A percentile compares a stretch with the other conserved stretches of the same genome.
phyloP scores from a whole-genome alignment of 2,329 filamentous ascomycete species.

The Cladosporium cucumerinum region DNA sequence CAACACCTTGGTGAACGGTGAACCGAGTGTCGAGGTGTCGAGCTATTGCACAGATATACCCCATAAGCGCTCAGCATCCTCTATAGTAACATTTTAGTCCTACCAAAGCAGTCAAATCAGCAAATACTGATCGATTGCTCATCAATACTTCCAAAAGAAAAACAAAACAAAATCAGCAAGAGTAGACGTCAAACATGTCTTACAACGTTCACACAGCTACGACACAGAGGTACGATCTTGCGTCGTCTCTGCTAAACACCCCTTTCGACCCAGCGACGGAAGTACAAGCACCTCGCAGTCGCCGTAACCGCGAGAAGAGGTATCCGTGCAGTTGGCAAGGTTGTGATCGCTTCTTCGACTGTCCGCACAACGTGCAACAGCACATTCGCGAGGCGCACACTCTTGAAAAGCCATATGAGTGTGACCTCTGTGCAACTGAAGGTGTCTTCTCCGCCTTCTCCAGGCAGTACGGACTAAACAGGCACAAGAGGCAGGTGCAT shows the following conservation, averaged over 20 bases:
- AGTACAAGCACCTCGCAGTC: neutral
- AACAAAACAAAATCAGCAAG: neutral
- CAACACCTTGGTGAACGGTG: neutral
- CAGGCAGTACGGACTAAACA: neutral
- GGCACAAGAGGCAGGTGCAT: conserved; percentile 14
- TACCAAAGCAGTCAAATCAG: neutral
- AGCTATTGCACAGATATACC: neutral
- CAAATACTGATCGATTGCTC: neutral
- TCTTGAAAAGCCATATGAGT: conserved; percentile 17
- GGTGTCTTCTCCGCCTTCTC: neutral
- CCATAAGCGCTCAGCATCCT: neutral
- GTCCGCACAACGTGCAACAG: conserved; percentile 21
- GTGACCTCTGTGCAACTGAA: conserved; percentile 16
- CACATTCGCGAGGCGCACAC: conserved; percentile 25
- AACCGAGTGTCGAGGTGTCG: neutral
- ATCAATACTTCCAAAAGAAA: neutral
- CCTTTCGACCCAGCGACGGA: neutral
- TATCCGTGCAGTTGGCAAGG: conserved; percentile 18
- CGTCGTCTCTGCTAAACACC: neutral
- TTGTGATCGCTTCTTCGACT: conserved; percentile 18
- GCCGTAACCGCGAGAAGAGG: conserved; percentile 5
- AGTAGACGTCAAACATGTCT: neutral
- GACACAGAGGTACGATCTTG: neutral
- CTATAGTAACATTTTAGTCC: neutral
- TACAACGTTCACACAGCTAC: neutral